phyloP scores from a whole-genome alignment of 2,329 filamentous ascomycete species.

The Phialophora tarda region DNA sequence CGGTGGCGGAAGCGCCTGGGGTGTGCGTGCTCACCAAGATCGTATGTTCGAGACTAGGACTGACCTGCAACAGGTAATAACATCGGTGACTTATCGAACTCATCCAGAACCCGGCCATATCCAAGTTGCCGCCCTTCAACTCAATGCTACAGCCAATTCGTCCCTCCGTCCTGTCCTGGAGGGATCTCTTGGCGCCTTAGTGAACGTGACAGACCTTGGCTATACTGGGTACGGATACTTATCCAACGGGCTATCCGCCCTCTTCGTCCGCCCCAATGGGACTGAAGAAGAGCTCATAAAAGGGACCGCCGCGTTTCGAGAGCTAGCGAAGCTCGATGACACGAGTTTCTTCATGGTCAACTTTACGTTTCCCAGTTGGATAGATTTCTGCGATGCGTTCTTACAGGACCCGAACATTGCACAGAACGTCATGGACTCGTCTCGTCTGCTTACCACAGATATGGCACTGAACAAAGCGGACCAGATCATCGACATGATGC shows the following conservation, averaged over 20 bases:
- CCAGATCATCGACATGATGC: slow-evolving; percentile 41
- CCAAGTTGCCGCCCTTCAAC: slow-evolving; percentile 41
- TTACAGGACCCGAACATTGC: slow-evolving; percentile 44
- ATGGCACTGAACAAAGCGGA: slow-evolving; percentile 39
- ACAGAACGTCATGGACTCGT: slow-evolving; percentile 44
- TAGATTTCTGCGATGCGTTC: slow-evolving; percentile 41
- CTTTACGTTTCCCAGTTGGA: slow-evolving; percentile 42
- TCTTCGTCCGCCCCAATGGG: slow-evolving; percentile 43
- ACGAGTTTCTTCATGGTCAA: slow-evolving; percentile 34
- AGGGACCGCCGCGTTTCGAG: slow-evolving; percentile 34
- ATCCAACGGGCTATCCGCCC: slow-evolving; percentile 40
- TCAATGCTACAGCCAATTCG: slow-evolving; percentile 39
- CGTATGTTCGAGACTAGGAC: background rate
- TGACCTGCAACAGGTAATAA: slow-evolving; percentile 34
- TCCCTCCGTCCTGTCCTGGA: slow-evolving; percentile 37
- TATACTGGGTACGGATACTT: slow-evolving; percentile 43
- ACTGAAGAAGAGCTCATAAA: slow-evolving; percentile 40
- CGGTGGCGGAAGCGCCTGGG: slow-evolving; percentile 41
- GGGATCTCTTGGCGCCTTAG: slow-evolving; percentile 38
- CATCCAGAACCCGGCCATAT: slow-evolving; percentile 43
- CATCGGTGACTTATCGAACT: slow-evolving; percentile 39
- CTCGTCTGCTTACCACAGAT: slow-evolving; percentile 41
- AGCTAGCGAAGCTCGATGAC: slow-evolving; percentile 37
- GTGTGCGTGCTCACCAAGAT: slow-evolving; percentile 31
- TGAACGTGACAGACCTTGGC: slow-evolving; percentile 41